Evolutionary conservation across 1,284 basidiomycete genomes (phyloP).

Genomic region (Puccinia hordei): DNA sequence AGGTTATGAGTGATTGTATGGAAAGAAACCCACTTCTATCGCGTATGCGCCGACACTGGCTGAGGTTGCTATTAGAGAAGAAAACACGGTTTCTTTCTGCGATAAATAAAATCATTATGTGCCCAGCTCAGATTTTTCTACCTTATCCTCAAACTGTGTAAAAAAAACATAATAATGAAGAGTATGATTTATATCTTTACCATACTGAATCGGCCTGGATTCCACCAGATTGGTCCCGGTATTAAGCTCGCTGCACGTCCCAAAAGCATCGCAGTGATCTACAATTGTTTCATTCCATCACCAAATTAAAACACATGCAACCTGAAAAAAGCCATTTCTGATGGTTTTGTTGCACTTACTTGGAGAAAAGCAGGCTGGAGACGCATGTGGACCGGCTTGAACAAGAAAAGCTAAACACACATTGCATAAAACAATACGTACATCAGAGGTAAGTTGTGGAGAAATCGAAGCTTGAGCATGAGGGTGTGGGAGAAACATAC

Average conservation of each 20-base stretch:
- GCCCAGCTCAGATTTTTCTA: too few relatives aligned
- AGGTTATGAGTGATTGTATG: too few relatives aligned
- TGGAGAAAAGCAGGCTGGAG: slow-evolving; percentile 42
- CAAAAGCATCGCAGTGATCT: slow-evolving; percentile 37
- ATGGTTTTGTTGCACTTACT: slow-evolving; percentile 2
- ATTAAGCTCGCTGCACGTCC: slow-evolving; percentile 25
- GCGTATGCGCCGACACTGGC: slow-evolving; percentile 43
- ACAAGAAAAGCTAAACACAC: slow-evolving; percentile 36
- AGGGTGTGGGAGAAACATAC: background rate
- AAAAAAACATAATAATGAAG: background rate
- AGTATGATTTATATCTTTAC: slow-evolving; percentile 4
- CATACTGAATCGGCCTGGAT: slow-evolving; percentile 33
- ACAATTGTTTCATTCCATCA: background rate
- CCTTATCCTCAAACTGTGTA: background rate
- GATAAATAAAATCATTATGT: background rate
- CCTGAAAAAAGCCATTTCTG: too few relatives aligned
- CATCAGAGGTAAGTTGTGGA: background rate
- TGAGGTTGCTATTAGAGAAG: slow-evolving; percentile 27
- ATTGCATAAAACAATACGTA: background rate
- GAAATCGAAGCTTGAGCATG: background rate
- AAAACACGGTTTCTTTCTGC: slow-evolving; percentile 45
- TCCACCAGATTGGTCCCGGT: slow-evolving; percentile 44
- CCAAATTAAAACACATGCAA: too few relatives aligned
- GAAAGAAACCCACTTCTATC: slow-evolving; percentile 28
- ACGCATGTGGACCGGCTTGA: slow-evolving; percentile 48